These are phyloP conservation scores for Isoetes taiwanensis DNA, from an alignment of 75 land plant species.

Conservation along the genomic window DNA sequence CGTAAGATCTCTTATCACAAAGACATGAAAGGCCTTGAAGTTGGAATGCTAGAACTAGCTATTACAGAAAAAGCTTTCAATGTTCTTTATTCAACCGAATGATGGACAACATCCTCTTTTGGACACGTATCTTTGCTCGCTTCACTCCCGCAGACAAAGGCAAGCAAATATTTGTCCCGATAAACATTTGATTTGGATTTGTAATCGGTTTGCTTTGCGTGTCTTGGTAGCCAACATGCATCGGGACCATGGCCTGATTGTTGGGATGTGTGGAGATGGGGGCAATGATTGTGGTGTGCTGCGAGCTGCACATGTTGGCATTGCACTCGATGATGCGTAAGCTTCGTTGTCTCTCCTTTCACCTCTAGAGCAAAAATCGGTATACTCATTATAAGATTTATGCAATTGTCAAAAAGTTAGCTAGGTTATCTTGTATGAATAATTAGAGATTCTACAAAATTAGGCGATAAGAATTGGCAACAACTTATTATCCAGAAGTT, in stretches of 20 bases:
- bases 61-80: conserved; percentile 4
- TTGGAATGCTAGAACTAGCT: not conserved
- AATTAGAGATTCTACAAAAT: too few relatives aligned
- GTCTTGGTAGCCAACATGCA: not conserved
- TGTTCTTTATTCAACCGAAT: not conserved
- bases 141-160: conserved; percentile 1
- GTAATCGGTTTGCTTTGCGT: not conserved
- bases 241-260: not conserved
- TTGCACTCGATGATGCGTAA: not conserved
- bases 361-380: conserved; percentile 4
- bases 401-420: too few relatives aligned
- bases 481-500: too few relatives aligned
- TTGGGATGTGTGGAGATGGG: conserved; percentile 6
- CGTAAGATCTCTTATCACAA: not conserved
- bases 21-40: conserved; percentile 2
- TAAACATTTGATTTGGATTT: not conserved
- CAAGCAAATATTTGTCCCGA: too few relatives aligned
- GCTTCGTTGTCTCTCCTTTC: conserved; percentile 6
- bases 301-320: conserved; percentile 5
- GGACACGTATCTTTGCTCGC: conserved; percentile 1
- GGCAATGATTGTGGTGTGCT: conserved; percentile 1
- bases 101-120: not conserved
- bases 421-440: too few relatives aligned
- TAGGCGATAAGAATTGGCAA: too few relatives aligned
- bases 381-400: too few relatives aligned